These are phyloP conservation scores for Capsella bursapastoris DNA, from an alignment of 345 rosid genomes.

Conservation along the genomic window DNA sequence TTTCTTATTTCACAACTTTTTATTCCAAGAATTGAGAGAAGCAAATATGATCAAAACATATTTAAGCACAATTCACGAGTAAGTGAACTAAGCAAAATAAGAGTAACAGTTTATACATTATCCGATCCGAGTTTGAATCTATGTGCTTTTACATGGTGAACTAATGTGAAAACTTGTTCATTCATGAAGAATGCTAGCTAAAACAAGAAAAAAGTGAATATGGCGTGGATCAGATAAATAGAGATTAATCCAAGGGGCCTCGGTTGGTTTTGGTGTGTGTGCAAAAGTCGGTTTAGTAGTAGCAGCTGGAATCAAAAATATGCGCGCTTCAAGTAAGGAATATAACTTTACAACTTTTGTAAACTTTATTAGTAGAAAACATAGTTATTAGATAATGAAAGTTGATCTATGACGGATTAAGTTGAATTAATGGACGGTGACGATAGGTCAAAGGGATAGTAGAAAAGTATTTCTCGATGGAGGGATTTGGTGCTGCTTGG, in stretches of 20 bases:
- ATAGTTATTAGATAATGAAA: too few relatives aligned
- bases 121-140: not conserved
- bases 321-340: too few relatives aligned
- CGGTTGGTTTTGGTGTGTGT: too few relatives aligned
- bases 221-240: too few relatives aligned
- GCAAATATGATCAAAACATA: not conserved
- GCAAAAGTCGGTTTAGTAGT: too few relatives aligned
- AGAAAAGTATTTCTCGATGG: not conserved
- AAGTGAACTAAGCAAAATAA: not conserved
- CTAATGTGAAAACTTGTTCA: not conserved
- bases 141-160: not conserved
- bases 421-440: not conserved
- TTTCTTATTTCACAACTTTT: not conserved
- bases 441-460: too few relatives aligned
- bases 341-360: too few relatives aligned
- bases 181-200: not conserved
- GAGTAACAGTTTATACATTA: not conserved
- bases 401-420: not conserved
- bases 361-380: too few relatives aligned
- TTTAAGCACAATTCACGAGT: not conserved
- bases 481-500: not conserved
- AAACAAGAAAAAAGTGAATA: too few relatives aligned
- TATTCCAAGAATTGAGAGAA: slow-evolving; percentile 5
- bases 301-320: too few relatives aligned
- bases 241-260: too few relatives aligned